A percentile compares a stretch with the other conserved stretches of the same genome.
Conservation (phyloP, 192 early-diverging fungal genomes). For the Backusella liffmaniae region DNA sequence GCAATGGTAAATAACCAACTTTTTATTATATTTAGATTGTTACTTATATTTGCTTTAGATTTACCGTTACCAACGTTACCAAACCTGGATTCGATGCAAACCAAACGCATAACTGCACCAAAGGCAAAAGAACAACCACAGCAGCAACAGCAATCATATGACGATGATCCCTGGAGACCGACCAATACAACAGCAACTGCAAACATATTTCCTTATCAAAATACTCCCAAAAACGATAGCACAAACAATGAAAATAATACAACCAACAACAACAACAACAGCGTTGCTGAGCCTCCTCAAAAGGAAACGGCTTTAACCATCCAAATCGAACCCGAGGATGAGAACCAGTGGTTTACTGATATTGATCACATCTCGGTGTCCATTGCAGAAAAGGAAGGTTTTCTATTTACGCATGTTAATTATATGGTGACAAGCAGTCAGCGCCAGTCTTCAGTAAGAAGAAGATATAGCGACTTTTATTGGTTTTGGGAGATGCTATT, state of each 20-base stretch:
- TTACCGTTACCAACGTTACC: slow-evolving; percentile 60
- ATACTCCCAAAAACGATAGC: neutral
- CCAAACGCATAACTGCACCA: neutral
- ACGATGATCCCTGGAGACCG: slow-evolving; percentile 24
- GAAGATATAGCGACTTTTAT: slow-evolving; percentile 91
- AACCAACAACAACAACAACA: too few relatives aligned
- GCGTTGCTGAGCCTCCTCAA: neutral
- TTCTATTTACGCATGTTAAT: slow-evolving; percentile 81
- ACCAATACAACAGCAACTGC: neutral
- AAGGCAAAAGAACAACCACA: neutral
- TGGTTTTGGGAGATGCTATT: slow-evolving; percentile 81
- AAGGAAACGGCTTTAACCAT: neutral
- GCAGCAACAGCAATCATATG: neutral
- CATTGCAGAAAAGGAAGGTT: slow-evolving; percentile 51
- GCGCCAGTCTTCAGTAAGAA: slow-evolving; percentile 56
- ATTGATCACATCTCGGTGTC: slow-evolving; percentile 54
- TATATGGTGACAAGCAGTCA: slow-evolving; percentile 76
- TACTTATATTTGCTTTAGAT: slow-evolving; percentile 32
- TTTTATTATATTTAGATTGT: neutral
- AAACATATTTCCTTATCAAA: neutral
- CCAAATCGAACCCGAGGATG: neutral
- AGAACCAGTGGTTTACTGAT: slow-evolving; percentile 50
- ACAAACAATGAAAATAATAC: neutral
- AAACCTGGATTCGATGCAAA: slow-evolving; percentile 50
- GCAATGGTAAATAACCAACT: slow-evolving; percentile 41